Base-by-base conservation (phyloP, 2,329 filamentous ascomycete genomes). In the Hypoxylon sp. region DNA sequence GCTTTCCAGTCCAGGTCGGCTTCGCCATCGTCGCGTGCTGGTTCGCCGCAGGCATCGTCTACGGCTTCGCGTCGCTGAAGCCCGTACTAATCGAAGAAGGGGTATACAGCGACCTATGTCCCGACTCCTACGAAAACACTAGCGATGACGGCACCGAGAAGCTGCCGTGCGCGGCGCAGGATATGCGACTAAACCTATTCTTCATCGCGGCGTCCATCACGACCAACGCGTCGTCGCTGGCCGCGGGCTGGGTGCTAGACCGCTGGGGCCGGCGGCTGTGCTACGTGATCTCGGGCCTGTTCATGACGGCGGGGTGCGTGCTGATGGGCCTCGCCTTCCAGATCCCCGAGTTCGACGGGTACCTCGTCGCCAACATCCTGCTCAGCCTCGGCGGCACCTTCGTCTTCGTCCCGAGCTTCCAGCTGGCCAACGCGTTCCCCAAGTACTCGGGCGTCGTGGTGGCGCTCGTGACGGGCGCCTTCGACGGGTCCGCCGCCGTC, bases 171-270 rank as follows among this genome's bases (percentile, higher is more conserved):
- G 84, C 85, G 46, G 81, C 82, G 69, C 87, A 78, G 55, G 74
- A 77, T 55, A 72, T 78, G 70, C 72, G 76, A 19, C 80, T 91
- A 59, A 91, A 91, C 73, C 78, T 92, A 49, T 91, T 91, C 84
- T 91, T 91, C 79, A 89, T 88, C 20, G 80, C 88, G 48, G 89
- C 88, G 4, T 89, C 88, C 5, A 88, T 90, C 44, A 87, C 84
- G 10, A 88, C 88, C 5, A 91, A 91, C 71, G 84, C 90, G 15
- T 85, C 84, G 47, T 88, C 89, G 8, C 79, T 92, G 10, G 85
- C 88, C 13, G 87, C 89, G 2, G 89, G 89, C 26, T 87, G 87
- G 1, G 84, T 89, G 11, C 80, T 92, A 24, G 89, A 91, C 76
- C 82, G 84, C 41, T 91, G 84, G 71, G 89, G 89, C 7, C 88